Evolutionary conservation across 495 filamentous ascomycete genomes (phyloP), one percentile per base, ranked within the genome.

Genomic region (Aspergillus sparsus): DNA sequence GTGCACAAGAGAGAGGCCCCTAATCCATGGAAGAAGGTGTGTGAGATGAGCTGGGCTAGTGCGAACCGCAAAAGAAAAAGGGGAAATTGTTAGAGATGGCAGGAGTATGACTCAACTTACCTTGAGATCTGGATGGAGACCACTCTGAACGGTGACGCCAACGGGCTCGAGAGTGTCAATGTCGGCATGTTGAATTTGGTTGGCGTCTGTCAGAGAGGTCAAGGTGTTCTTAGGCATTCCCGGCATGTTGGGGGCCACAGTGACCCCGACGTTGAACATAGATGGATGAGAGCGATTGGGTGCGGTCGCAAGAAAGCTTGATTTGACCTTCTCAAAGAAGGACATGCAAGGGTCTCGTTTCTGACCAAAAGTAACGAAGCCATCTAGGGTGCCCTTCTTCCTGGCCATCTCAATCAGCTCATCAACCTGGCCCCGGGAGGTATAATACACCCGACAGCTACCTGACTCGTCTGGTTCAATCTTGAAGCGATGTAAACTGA

Each of bases 1-100:
- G 62, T 7, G 62, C 62, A 21, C 56, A 60, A 8, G 62, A 60
- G 8, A 64, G 41, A 11, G 62, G 62, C 2, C 62, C 61, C 50
- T 60, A 16, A 13, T 7, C 12, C 11, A 13, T 27, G 18, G n/a
- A 36, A 8, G 21, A 16, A 3, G 27, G 32, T 9, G 16, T 15
- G 9, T 8, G 13, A n/a, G 1, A 1, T n/a, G 31, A 35, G 15
- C 49, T 52, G 2, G 2, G 10, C 10, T 7, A 9, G 8, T 16
- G 1, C 34, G 5, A 52, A 52, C 5, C 13, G 35, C 7, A 27
- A 9, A 10, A 21, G 31, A 11, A 11, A 15, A 41, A 34, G 12
- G 8, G 11, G 21, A 53, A 10, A 27, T 50, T 3, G 10, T 27
- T 11, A 16, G 47, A 27, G 21, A 8, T 10, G 41, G n/a, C n/a